Percentiles rank a stretch among this genome's conserved stretches.
phyloP scores from a whole-genome alignment of 805 yeast genomes.

The Brettanomyces nanus region DNA sequence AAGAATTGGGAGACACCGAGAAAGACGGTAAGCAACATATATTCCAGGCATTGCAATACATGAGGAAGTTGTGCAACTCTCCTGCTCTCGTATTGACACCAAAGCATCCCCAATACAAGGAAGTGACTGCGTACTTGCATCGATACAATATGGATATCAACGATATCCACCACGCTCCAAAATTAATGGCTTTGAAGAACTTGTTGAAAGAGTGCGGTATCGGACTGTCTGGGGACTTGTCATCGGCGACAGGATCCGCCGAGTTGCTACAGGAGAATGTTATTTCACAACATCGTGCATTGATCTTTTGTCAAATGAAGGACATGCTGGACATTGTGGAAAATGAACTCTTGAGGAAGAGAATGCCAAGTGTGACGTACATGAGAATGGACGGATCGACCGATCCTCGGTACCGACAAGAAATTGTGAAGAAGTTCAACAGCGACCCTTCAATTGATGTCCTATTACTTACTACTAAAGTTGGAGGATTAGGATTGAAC shows the following conservation, averaged over 20 bases:
- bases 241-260: neutral
- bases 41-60: constrained; percentile 94
- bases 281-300: constrained; percentile 90
- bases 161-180: constrained; percentile 85
- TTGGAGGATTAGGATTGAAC: constrained; percentile 97
- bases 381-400: constrained; percentile 93
- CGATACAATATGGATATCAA: constrained; percentile 52
- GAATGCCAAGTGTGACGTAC: constrained; percentile 86
- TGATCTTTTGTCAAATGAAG: constrained; percentile 91
- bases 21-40: constrained; percentile 70
- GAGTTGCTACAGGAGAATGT: constrained; percentile 31
- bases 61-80: constrained; percentile 95
- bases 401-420: constrained; percentile 87
- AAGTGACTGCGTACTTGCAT: constrained; percentile 54
- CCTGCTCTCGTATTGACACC: constrained; percentile 84
- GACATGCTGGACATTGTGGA: constrained; percentile 98
- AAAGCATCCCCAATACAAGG: constrained; percentile 72
- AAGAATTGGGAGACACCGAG: constrained; percentile 42
- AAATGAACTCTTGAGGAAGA: constrained; percentile 70
- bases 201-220: constrained; percentile 90
- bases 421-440: constrained; percentile 84
- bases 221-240: constrained; percentile 31
- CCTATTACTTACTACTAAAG: constrained; percentile 85
- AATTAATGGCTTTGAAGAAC: constrained; percentile 71
- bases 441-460: constrained; percentile 97